A percentile compares a stretch with the other conserved stretches of the same genome.
Conservation (phyloP, 805 yeast genomes). For the Candida xyloterini region DNA sequence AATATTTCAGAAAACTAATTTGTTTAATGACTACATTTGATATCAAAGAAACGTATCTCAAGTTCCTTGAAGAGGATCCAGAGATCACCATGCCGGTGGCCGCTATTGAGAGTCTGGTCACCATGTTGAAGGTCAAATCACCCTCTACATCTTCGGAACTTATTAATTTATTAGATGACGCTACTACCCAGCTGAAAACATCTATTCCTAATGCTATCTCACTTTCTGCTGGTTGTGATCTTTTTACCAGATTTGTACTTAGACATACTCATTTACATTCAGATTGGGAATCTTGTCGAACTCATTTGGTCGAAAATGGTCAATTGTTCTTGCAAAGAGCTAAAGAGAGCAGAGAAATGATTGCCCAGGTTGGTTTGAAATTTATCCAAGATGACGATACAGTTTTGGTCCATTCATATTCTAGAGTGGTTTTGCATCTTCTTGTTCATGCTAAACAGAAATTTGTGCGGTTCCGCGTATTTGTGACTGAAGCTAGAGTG, state of each 20-base stretch:
- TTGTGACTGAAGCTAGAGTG: constrained; percentile 92
- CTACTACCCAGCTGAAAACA: constrained; percentile 68
- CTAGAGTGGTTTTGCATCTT: constrained; percentile 83
- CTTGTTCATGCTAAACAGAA: constrained; percentile 74
- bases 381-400: constrained; percentile 93
- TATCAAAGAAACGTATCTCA: constrained; percentile 75
- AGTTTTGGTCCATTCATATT: constrained; percentile 83
- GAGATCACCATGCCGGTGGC: constrained; percentile 99
- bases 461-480: constrained; percentile 79
- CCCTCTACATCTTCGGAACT: constrained; percentile 94
- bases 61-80: constrained; percentile 81
- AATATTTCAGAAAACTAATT: constrained; percentile 1
- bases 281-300: constrained; percentile 93
- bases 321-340: constrained; percentile 89
- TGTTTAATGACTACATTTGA: constrained; percentile 46
- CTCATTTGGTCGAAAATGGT: constrained; percentile 89
- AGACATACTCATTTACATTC: constrained; percentile 82
- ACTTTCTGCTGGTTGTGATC: constrained; percentile 94
- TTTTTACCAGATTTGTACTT: constrained; percentile 89
- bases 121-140: constrained; percentile 74
- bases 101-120: constrained; percentile 91
- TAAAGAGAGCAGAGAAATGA: constrained; percentile 80
- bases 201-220: constrained; percentile 90
- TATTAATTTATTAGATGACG: constrained; percentile 73
- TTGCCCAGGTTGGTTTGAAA: constrained; percentile 83